A percentile compares a stretch with the other conserved stretches of the same genome.
These are phyloP conservation scores for Hypoxylon rickii DNA, from an alignment of 495 filamentous ascomycete genomes.

Conservation along the genomic window DNA sequence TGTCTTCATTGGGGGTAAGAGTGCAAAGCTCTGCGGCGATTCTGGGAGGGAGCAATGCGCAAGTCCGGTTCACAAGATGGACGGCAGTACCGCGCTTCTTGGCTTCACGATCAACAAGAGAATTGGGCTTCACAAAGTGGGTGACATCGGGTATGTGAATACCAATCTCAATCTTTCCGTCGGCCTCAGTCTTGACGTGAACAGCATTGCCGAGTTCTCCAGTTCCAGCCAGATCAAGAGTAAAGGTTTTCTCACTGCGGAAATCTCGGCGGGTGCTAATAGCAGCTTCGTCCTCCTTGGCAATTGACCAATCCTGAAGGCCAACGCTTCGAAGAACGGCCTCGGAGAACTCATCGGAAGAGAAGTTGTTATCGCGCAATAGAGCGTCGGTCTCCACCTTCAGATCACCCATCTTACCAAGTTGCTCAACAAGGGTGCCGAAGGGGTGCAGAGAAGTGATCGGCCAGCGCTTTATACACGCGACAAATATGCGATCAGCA, in stretches of 20 bases:
- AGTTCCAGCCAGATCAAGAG: constrained; percentile 81
- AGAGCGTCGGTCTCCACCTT: constrained; percentile 97
- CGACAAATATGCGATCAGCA: constrained; percentile 95
- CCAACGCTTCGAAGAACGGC: constrained; percentile 92
- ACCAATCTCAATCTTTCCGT: constrained; percentile 91
- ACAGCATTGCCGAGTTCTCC: constrained; percentile 89
- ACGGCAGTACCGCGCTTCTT: constrained; percentile 98
- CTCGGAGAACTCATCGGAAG: constrained; percentile 95
- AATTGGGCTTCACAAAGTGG: constrained; percentile 95
- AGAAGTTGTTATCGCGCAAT: constrained; percentile 97
- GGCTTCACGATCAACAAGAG: constrained; percentile 93
- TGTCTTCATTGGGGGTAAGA: constrained; percentile 80
- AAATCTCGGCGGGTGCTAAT: constrained; percentile 85
- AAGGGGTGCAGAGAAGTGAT: constrained; percentile 99
- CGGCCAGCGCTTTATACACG: constrained; percentile 98
- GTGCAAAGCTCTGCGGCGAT: constrained; percentile 87
- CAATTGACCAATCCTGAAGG: constrained; percentile 86
- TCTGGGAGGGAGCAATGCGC: constrained; percentile 86
- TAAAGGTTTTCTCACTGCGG: constrained; percentile 87
- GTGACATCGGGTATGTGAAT: constrained; percentile 95
- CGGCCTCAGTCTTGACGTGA: constrained; percentile 79
- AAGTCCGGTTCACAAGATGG: constrained; percentile 86
- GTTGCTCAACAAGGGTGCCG: constrained; percentile 93
- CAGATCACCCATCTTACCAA: constrained; percentile 95
- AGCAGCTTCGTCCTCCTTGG: constrained; percentile 76